These are phyloP conservation scores for Hypoxylon cercidicola DNA, from an alignment of 495 filamentous ascomycete genomes.

Conservation along the genomic window DNA sequence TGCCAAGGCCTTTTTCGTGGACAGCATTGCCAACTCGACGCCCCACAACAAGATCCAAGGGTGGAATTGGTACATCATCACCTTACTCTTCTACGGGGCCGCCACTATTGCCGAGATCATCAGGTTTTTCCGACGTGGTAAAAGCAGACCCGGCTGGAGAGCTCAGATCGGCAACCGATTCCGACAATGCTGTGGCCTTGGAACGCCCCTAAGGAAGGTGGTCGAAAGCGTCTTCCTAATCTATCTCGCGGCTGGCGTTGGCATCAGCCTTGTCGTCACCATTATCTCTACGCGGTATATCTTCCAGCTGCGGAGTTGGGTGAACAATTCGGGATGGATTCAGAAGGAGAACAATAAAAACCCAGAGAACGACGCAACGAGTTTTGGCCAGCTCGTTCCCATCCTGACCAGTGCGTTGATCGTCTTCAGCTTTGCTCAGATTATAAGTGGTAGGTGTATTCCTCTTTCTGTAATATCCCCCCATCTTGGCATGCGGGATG, in stretches of 20 bases:
- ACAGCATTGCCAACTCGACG: constrained; percentile 26
- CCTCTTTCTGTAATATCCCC: neutral
- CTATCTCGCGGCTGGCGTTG: constrained; percentile 41
- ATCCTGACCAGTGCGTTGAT: constrained; percentile 48
- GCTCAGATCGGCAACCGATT: constrained; percentile 14
- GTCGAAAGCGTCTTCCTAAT: constrained; percentile 32
- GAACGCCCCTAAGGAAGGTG: constrained; percentile 18
- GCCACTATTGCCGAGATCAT: constrained; percentile 41
- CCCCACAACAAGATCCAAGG: constrained; percentile 43
- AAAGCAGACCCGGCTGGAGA: constrained; percentile 28
- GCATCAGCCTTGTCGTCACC: constrained; percentile 25
- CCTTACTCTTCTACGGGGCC: constrained; percentile 40
- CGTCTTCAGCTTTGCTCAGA: constrained; percentile 50
- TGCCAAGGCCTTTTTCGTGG: constrained; percentile 19
- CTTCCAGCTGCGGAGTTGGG: constrained; percentile 43
- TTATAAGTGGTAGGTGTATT: constrained; percentile 44
- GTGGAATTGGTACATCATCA: constrained; percentile 44
- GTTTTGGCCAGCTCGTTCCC: constrained; percentile 52
- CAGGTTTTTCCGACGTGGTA: constrained; percentile 38
- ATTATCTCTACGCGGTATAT: constrained; percentile 42
- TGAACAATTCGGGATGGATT: constrained; percentile 46
- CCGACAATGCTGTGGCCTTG: constrained; percentile 7
- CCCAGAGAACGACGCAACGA: constrained; percentile 46
- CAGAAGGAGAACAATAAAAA: constrained; percentile 25
- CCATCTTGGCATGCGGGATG: neutral